Conservation (phyloP, 257 asterid species). For the Fraxinus cuspidata region DNA sequence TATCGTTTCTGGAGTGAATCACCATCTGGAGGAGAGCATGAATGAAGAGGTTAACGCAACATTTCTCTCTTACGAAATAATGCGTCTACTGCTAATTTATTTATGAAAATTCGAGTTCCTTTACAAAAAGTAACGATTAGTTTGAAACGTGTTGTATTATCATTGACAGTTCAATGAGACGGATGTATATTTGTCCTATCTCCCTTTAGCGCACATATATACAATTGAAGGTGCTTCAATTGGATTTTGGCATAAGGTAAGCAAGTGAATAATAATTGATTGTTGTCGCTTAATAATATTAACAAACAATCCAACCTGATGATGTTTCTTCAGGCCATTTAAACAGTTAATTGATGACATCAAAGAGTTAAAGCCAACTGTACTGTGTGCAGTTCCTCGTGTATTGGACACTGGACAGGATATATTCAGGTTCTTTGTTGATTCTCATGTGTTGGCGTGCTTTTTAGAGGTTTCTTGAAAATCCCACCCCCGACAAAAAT, state of each 20-base stretch:
- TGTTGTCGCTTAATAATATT: not conserved
- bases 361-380: constrained; percentile 71
- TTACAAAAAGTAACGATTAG: not conserved
- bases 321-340: constrained; percentile 51
- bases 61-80: not conserved
- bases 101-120: too few species aligned
- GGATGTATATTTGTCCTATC: constrained; percentile 73
- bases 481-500: not conserved
- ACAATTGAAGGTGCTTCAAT: constrained; percentile 78
- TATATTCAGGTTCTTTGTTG: constrained; percentile 55
- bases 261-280: constrained; percentile 7
- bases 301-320: not conserved
- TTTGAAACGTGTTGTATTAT: constrained; percentile 7
- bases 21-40: constrained; percentile 62
- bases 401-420: constrained; percentile 74
- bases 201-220: constrained; percentile 86
- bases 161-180: constrained; percentile 52
- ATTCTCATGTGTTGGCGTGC: too few species aligned
- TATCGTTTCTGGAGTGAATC: constrained; percentile 65
- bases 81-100: too few species aligned
- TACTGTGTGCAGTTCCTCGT: constrained; percentile 73
- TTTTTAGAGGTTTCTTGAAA: not conserved
- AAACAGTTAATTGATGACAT: constrained; percentile 68
- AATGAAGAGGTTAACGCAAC: constrained; percentile 54
- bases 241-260: constrained; percentile 86